phyloP scores from a whole-genome alignment of 2,329 filamentous ascomycete species.

The Colletotrichum higginsianum region DNA sequence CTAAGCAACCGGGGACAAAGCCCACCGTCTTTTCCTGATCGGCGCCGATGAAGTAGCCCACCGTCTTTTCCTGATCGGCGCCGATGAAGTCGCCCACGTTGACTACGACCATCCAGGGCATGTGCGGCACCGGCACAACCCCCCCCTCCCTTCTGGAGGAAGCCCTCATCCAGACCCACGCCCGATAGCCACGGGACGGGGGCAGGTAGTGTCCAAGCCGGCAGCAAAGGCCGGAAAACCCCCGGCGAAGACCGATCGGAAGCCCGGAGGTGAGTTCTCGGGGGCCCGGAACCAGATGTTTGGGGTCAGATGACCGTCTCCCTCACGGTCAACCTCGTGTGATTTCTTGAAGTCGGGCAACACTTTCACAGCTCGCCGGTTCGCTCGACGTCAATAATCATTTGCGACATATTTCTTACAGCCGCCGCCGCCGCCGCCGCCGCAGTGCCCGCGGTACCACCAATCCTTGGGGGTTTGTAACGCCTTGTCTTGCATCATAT shows the following conservation, averaged over 20 bases:
- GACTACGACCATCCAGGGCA: conserved; percentile 55
- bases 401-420: conserved; percentile 54
- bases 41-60: conserved; percentile 63
- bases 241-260: conserved; percentile 51
- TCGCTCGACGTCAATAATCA: conserved; percentile 51
- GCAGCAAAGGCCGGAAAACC: conserved; percentile 61
- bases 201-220: conserved; percentile 57
- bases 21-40: conserved; percentile 66
- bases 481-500: conserved; percentile 50
- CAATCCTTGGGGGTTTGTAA: conserved; percentile 52
- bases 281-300: conserved; percentile 45
- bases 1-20: conserved; percentile 63
- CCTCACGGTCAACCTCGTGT: conserved; percentile 55
- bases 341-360: conserved; percentile 58
- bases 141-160: conserved; percentile 48
- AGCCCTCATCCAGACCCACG: conserved; percentile 46
- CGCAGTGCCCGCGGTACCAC: conserved; percentile 56
- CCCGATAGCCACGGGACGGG: conserved; percentile 63
- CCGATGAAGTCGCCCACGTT: conserved; percentile 62
- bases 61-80: conserved; percentile 63
- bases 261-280: conserved; percentile 46
- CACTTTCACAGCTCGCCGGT: conserved; percentile 45
- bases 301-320: conserved; percentile 49
- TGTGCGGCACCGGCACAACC: conserved; percentile 51
- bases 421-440: too few relatives aligned